Base-by-base conservation (phyloP, 176 grass and related monocot genomes). In the Oryza longistaminata region DNA sequence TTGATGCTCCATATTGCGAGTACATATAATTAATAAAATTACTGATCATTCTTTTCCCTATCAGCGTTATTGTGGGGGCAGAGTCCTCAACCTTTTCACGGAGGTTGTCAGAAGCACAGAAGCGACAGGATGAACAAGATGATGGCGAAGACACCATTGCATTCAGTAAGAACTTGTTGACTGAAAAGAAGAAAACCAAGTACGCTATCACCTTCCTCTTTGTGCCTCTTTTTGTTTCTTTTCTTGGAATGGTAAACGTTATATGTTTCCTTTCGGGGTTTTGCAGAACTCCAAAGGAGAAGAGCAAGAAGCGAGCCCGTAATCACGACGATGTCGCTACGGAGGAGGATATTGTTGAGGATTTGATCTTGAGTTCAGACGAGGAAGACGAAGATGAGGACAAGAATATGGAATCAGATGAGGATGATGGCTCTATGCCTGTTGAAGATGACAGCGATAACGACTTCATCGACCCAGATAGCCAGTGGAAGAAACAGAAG, bases 131-230 rank as follows among this genome's bases (percentile, higher is more conserved):
- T 55, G 89, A 85, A 70, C 67, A 81, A 22, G 89, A 90, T 85
- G 70, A 85, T 75, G 83, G 90, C 86, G 89, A 90, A 81, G 88
- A 81, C 39, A 88, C 86, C 86, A 80, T 90, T 66, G 81, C 88
- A 60, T 98, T 98, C 81, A 89, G 88, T 75, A 92, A 92, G 82
- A 88, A 89, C 62, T 92, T 66, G 87, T 67, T 98, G 80, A 70
- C 89, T 67, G 91, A 98, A 82, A 95, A 98, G 84, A 98, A 95
- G 93, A 98, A 92, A 85, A 70, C 71, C 19, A 90, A 89, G 93
- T 95, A 87, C 21, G 88, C 64, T 85, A 40, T 17, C 71, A 66
- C 34, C 66, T 77, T 75, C 42, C 52, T 25, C 31, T 61, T 42
- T 3, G 1, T 3, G 1, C 4, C 16, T 50, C 22, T 46, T 25